A percentile compares a stretch with the other conserved stretches of the same genome.
Evolutionary conservation across 176 grass and related monocot genomes (phyloP).

Genomic region (Olyra latifolia): DNA sequence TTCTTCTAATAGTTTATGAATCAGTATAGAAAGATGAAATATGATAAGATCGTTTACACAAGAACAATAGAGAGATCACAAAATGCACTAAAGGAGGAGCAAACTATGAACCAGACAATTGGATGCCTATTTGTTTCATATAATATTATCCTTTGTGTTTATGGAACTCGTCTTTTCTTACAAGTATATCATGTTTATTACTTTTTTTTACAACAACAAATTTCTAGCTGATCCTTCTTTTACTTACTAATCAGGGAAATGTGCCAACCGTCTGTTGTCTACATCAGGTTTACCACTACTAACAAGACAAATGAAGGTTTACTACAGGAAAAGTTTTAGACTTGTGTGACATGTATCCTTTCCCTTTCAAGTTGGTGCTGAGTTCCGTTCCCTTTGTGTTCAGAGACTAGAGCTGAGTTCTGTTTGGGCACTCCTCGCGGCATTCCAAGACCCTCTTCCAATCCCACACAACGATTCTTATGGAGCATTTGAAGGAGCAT

Average conservation of each 20-base stretch:
- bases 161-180: background rate
- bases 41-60: background rate
- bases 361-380: constrained; percentile 21
- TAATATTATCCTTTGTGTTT: background rate
- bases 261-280: constrained; percentile 84
- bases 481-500: constrained; percentile 76
- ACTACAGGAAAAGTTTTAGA: constrained; percentile 11
- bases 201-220: background rate
- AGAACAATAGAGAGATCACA: background rate
- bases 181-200: background rate
- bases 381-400: constrained; percentile 20
- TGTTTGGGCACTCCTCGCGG: constrained; percentile 89
- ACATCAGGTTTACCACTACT: constrained; percentile 80
- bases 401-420: constrained; percentile 90
- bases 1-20: background rate
- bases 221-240: constrained; percentile 18
- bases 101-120: background rate
- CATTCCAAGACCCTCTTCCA: constrained; percentile 83
- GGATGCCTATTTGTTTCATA: background rate
- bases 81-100: background rate
- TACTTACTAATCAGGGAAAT: constrained; percentile 68
- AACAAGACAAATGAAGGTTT: constrained; percentile 97
- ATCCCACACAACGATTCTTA: constrained; percentile 37
- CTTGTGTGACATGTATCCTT: background rate
- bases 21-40: background rate